Base-by-base conservation (phyloP, 495 filamentous ascomycete species). In the Sordaria brevicollis region DNA sequence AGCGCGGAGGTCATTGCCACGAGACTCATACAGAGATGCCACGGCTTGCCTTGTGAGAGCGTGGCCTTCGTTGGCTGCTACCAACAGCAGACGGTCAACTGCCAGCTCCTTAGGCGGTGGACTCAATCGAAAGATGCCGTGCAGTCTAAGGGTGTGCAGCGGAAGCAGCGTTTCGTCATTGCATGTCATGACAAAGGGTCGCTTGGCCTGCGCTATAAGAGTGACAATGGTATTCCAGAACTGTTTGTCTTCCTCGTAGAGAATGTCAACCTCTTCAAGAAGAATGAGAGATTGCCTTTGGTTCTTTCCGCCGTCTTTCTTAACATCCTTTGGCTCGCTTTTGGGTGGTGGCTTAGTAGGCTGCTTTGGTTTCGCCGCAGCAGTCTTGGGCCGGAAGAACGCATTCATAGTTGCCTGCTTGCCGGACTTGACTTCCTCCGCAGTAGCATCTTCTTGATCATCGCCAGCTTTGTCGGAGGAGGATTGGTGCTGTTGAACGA, bases 261-360 rank as follows among this genome's bases (percentile, higher is more conserved):
- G 85, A 21, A 98, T 79, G 75, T 99, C 96, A 0, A 91, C 94
- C 80, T 99, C 96, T 79, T 99, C 96, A 0, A 99, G 82, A 4
- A 99, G 85, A 70, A 99, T 96, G 15, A 99, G 79, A 2, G 94
- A 99, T 76, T 99, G 95, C 73, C 95, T 94, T 76, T 97, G 93
- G 49, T 81, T 81, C 69, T 87, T 85, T 33, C 80, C 54, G 0
- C 78, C 66, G 43, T 87, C 86, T 21, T 76, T 80, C 57, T 82
- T 82, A 36, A 68, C 72, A 31, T 81, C 80, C 29, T 71, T 71
- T 29, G 69, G 62, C 31, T 67, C 10, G 62, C 69, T 77, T 29
- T 69, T 57, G 11, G 43, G 36, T 4, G 67, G 13, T n/a, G 66
- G 9, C 17, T 73, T 72, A n/a, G 69, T n/a, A 2, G 76, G 17